Percentiles rank a stretch among this genome's conserved stretches.
These are phyloP conservation scores for Zygotorulaspora sp. DNA, from an alignment of 805 yeast genomes.

Conservation along the genomic window DNA sequence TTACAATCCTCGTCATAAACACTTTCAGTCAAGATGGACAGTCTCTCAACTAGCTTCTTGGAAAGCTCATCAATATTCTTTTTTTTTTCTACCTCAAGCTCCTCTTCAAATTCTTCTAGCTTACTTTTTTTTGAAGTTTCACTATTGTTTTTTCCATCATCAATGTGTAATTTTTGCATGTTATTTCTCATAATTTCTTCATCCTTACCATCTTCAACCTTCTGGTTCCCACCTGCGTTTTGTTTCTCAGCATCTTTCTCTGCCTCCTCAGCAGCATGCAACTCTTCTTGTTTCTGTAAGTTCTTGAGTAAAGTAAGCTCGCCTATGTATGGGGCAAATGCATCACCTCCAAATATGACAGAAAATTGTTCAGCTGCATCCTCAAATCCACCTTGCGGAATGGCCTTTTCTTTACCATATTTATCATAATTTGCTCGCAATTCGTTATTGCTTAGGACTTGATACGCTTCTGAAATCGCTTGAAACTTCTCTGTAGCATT, in stretches of 20 bases:
- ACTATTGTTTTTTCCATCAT: constrained; percentile 25
- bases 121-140: constrained; percentile 43
- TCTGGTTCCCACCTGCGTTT: constrained; percentile 37
- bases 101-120: constrained; percentile 67
- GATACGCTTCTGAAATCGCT: constrained; percentile 66
- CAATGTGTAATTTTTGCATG: constrained; percentile 9
- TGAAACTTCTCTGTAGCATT: constrained; percentile 67
- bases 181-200: constrained; percentile 6
- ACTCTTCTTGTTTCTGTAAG: constrained; percentile 56
- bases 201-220: constrained; percentile 25
- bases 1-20: constrained; percentile 58
- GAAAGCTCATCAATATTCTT: constrained; percentile 61
- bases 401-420: constrained; percentile 67
- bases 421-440: constrained; percentile 67
- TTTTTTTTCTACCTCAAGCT: constrained; percentile 60
- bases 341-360: constrained; percentile 83
- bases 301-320: constrained; percentile 77
- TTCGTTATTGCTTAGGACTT: constrained; percentile 62
- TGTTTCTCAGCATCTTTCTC: constrained; percentile 37
- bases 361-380: constrained; percentile 71
- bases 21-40: constrained; percentile 59
- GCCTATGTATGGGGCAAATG: constrained; percentile 82
- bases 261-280: constrained; percentile 44
- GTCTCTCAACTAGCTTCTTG: constrained; percentile 49
- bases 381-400: constrained; percentile 67